Evolutionary conservation across 23 red algal species (phyloP).

Genomic region (Gracilaria gracilis): DNA sequence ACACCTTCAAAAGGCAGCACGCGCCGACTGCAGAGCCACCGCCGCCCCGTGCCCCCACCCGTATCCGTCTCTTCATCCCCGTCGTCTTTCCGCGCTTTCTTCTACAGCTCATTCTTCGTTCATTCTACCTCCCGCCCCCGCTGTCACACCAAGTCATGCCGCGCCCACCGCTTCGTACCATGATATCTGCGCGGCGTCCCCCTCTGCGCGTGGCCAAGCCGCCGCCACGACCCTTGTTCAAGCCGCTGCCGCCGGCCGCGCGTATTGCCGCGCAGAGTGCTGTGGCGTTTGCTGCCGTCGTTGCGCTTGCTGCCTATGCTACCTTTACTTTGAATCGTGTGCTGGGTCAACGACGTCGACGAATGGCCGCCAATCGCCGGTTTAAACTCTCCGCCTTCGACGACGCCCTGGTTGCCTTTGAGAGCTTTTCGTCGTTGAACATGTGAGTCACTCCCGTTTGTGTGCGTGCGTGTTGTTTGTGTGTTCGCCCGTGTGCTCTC

Average conservation of each 20-base stretch:
- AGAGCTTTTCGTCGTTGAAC: slow-evolving; percentile 7
- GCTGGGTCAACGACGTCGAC: background rate
- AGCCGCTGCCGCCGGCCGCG: slow-evolving; percentile 5
- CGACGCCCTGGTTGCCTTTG: slow-evolving; percentile 24
- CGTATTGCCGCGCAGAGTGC: slow-evolving; percentile 31
- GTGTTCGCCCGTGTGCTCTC: background rate
- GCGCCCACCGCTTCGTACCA: background rate
- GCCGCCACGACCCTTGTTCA: background rate
- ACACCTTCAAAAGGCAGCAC: no score
- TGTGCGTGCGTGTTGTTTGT: background rate
- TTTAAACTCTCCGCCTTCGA: slow-evolving; percentile 14
- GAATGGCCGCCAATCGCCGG: background rate
- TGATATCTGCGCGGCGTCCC: background rate
- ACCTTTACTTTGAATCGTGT: background rate
- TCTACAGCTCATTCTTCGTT: background rate
- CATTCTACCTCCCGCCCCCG: background rate
- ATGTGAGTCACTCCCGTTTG: slow-evolving; percentile 1
- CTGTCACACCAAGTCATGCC: slow-evolving; percentile 18
- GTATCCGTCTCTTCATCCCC: no score
- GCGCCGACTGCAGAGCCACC: no score
- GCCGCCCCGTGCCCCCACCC: no score
- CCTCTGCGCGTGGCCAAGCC: background rate
- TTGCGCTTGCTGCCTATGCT: slow-evolving; percentile 3
- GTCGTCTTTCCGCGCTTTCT: background rate
- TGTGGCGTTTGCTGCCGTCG: background rate